Base-by-base conservation (phyloP, 148 eudicot species). In the Pouteria glomerata region DNA sequence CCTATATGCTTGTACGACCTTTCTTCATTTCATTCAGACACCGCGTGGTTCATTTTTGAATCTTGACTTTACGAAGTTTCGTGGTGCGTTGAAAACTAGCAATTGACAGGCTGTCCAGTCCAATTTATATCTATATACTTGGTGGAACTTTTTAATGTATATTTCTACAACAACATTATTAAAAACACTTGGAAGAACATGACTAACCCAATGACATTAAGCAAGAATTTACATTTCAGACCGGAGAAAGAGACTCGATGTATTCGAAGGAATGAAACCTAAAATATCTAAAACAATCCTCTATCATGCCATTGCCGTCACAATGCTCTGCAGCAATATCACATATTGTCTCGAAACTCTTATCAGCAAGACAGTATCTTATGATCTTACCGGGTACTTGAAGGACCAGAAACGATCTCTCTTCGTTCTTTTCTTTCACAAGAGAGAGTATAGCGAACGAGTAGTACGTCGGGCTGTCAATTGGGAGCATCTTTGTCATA, bases 361-460 rank as follows among this genome's bases (percentile, higher is more conserved):
- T 62, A 21, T 62, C 29, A 6, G 21, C 66, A 3, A 62, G 66
- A 62, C n/a, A 7, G 47, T 35, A 37, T 18, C 66, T 24, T 35
- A 62, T 4, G 6, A 62, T 21, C 47, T n/a, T 35, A 6, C 29
- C 66, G 10, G 66, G 66, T 19, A 62, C 16, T 3, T 62, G 66
- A 44, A 62, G 41, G 5, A 62, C 45, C 18, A 62, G 15, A 62
- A 35, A 63, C n/a, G 50, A 63, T 1, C 10, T 16, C 16, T 68
- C 74, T n/a, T 61, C 66, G 8, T 68, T 66, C 42, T n/a, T 33
- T 6, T 73, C 73, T 24, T 37, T 70, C 16, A 68, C 56, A 27
- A 78, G 3, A 61, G 74, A 26, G 21, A 68, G 73, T 53, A 73
- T 30, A 27, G 44, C 65, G n/a, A 71, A 66, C 1, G 44, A 34